These are phyloP conservation scores for Lichina pygmaea DNA, from an alignment of 495 filamentous ascomycete genomes.

Conservation along the genomic window DNA sequence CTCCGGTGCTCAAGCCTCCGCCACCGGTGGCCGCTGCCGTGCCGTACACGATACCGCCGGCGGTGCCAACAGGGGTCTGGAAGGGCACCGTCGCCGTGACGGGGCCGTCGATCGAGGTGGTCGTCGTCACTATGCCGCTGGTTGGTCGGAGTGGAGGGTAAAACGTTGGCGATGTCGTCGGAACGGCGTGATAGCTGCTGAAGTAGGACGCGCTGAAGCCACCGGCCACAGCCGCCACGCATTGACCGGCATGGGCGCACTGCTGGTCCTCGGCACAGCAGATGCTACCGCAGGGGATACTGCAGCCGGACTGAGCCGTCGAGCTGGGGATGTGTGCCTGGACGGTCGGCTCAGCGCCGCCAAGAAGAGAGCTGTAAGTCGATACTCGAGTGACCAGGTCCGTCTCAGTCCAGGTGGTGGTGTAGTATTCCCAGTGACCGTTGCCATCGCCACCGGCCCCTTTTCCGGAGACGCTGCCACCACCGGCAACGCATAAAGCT, in stretches of 20 bases:
- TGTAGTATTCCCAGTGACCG: conserved; percentile 29
- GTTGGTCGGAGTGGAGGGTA: conserved; percentile 44
- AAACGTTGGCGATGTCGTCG: conserved; percentile 18
- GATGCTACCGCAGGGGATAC: conserved; percentile 31
- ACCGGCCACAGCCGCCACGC: conserved; percentile 10
- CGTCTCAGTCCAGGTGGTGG: conserved; percentile 44
- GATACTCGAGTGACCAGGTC: conserved; percentile 36
- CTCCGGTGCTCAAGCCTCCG: conserved; percentile 44
- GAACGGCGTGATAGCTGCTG: conserved; percentile 14
- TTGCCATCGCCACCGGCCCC: conserved; percentile 7
- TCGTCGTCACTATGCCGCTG: conserved; percentile 25
- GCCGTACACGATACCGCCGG: conserved; percentile 16
- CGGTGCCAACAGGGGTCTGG: conserved; percentile 26
- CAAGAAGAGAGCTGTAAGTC: conserved; percentile 29
- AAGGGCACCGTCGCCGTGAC: conserved; percentile 30
- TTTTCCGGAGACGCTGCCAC: conserved; percentile 7
- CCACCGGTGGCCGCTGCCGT: conserved; percentile 10
- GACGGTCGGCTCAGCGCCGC: conserved; percentile 8
- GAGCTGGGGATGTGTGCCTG: conserved; percentile 16
- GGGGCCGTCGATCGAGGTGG: conserved; percentile 24
- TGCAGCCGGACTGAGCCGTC: conserved; percentile 5
- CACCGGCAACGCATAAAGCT: conserved; percentile 23
- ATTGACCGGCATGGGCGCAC: conserved; percentile 26
- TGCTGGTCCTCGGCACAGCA: conserved; percentile 53
- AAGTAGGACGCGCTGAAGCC: conserved; percentile 11